Base-by-base conservation (phyloP, 108 stramenopile species). In the Nitzschia sp. region DNA sequence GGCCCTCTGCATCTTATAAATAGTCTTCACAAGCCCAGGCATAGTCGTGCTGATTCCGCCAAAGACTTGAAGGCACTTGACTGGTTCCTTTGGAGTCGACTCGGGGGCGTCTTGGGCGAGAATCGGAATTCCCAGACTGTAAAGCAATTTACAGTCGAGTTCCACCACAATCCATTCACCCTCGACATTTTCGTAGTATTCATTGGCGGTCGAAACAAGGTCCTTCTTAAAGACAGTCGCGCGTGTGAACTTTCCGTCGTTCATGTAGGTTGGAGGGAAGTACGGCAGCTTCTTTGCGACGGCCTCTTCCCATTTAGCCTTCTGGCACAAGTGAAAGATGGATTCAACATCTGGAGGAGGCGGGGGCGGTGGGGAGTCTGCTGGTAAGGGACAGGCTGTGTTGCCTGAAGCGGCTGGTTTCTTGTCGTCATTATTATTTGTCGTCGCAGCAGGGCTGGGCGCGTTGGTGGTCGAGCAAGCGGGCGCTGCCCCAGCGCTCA, bases 281-380 rank as follows among this genome's bases (percentile, higher is more conserved):
- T 84, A 84, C 0, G 77, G 77, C 17, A 30, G 34, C 2, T 58
- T 26, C 1, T 42, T 15, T 1, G 51, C 2, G 23, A 59, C 56
- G 4, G 72, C 67, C n/a, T 72, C 66, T 13, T 68, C 62, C 82
- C 82, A 83, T 18, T 54, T 51, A 1, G 62, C 27, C 23, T 72
- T 64, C 26, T 70, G 53, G 59, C 82, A 83, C 38, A 83, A 67
- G 60, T 83, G 82, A 67, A 66, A 83, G 23, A 83, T 71, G 25
- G 28, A 57, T 5, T 36, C 54, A 24, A 35, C 53, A 56, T 76
- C 75, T 30, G 60, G 60, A 8, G 75, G 75, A 9, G 75, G 75
- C 5, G 75, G 68, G 8, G 68, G 75, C 18, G 68, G 63, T 0
- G 58, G 45, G 0, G 63, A 64, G 9, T 46, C 8, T 0, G 54